Evolutionary conservation across 163 green algal species (phyloP).

Genomic region (Scenedesmus sp.): DNA sequence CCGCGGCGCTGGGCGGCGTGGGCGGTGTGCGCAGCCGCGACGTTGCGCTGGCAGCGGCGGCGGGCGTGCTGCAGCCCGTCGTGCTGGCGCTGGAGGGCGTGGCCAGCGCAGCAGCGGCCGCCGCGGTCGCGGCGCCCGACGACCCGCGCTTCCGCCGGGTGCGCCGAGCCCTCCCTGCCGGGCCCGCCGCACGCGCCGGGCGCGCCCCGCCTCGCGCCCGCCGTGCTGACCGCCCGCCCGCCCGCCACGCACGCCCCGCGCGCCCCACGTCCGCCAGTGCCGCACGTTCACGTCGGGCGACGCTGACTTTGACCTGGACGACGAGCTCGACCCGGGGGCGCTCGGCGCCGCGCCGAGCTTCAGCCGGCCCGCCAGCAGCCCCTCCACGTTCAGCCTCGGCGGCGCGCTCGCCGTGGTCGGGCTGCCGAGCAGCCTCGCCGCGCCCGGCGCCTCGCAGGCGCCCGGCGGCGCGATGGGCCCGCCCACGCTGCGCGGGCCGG

Average conservation of each 20-base stretch:
- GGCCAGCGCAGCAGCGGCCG: slow-evolving; percentile 16
- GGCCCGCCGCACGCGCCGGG: too few relatives aligned
- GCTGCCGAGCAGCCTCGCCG: too few relatives aligned
- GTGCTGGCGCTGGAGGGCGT: slow-evolving; percentile 17
- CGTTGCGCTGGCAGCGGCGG: slow-evolving; percentile 23
- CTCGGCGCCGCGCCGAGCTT: not conserved
- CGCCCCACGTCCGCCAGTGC: too few relatives aligned
- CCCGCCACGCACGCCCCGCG: too few relatives aligned
- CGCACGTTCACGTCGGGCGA: too few relatives aligned
- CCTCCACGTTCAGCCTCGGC: not conserved
- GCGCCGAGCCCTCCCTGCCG: too few relatives aligned
- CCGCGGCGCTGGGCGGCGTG: too few relatives aligned
- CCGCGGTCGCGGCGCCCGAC: slow-evolving; percentile 16
- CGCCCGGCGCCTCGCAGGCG: too few relatives aligned
- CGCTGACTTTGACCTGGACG: slow-evolving; percentile 26
- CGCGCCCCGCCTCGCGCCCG: too few relatives aligned
- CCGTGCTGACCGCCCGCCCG: too few relatives aligned
- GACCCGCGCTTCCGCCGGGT: slow-evolving; percentile 19
- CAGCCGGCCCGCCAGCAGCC: not conserved
- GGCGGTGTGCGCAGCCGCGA: slow-evolving; percentile 21
- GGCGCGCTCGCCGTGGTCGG: too few relatives aligned
- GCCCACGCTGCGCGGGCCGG: not conserved
- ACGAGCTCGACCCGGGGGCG: slow-evolving; percentile 24
- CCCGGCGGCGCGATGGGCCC: too few relatives aligned
- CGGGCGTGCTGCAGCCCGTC: slow-evolving; percentile 31